Conservation (phyloP, 1,284 basidiomycete genomes). For the Kalmanozyma brasiliensis region DNA sequence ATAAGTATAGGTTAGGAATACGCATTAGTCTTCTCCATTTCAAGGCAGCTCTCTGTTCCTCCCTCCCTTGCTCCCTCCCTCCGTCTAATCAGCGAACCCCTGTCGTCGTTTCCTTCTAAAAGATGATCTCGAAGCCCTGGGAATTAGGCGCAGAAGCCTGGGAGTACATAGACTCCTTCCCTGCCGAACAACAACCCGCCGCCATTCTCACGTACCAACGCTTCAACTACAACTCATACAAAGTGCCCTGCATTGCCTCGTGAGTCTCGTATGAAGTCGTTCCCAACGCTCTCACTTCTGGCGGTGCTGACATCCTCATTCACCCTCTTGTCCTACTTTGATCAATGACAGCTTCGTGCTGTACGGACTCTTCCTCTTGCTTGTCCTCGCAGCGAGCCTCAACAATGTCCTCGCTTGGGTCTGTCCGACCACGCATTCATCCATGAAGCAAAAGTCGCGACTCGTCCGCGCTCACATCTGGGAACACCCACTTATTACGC, state of each 20-base stretch:
- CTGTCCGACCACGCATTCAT: slow-evolving; percentile 2
- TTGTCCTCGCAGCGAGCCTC: slow-evolving; percentile 17
- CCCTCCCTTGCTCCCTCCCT: neutral
- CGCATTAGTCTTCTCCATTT: too few relatives aligned
- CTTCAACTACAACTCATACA: slow-evolving; percentile 31
- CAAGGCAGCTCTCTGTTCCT: neutral
- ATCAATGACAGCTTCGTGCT: slow-evolving; percentile 20
- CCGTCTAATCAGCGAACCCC: neutral
- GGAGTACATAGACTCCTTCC: slow-evolving; percentile 14
- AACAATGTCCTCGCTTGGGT: slow-evolving; percentile 15
- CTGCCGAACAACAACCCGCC: slow-evolving; percentile 8
- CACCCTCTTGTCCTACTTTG: too few relatives aligned
- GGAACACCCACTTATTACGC: slow-evolving; percentile 23
- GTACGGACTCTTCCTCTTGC: slow-evolving; percentile 24
- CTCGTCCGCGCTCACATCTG: slow-evolving; percentile 26
- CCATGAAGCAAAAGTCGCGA: slow-evolving; percentile 4
- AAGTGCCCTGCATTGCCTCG: slow-evolving; percentile 23
- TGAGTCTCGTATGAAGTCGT: slow-evolving; percentile 7
- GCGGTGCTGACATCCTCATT: too few relatives aligned
- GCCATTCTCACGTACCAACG: slow-evolving; percentile 17
- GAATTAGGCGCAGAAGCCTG: slow-evolving; percentile 16
- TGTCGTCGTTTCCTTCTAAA: neutral
- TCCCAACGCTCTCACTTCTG: too few relatives aligned
- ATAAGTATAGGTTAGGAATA: too few relatives aligned
- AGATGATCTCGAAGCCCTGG: slow-evolving; percentile 29